Evolutionary conservation across 495 filamentous ascomycete genomes (phyloP), one percentile per base, ranked within the genome.

Genomic region (Podospora pseudopauciseta): DNA sequence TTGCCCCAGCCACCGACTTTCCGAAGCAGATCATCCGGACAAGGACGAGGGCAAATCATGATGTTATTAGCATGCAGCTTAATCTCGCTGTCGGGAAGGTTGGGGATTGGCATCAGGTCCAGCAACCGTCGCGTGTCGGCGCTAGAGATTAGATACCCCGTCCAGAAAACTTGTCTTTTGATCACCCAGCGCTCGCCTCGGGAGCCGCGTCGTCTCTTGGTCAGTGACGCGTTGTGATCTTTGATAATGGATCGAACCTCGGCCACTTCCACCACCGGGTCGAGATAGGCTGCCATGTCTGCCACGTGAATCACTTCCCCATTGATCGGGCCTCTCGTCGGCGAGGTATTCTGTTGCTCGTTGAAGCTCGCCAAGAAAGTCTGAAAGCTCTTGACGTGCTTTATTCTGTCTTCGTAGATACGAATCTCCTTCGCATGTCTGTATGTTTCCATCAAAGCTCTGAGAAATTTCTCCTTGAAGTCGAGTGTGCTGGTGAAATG

Each of bases 241-340:
- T 97, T 94, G 79, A 98, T 90, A 82, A 97, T 88, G 60, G 88
- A 87, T 79, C 97, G 93, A 53, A 97, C 86, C 76, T 96, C 90
- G 15, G 90, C 89, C 30, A 92, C 83, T 80, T 99, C 95, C 32
- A 85, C 82, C 62, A 92, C 86, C 15, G 94, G 93, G 69, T 96
- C 90, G n/a, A 99, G 89, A 57, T 81, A 86, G 26, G 84, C 89
- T 56, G 85, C 84, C 66, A 86, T 83, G 75, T 97, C 95, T 1
- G 88, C 83, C 26, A 99, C 95, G 75, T 92, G 92, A 57, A 97
- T 86, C 27, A 98, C 93, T 76, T 97, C 93, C 49, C 89, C 85
- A 32, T 72, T 82, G 65, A 97, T 86, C 3, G 90, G 86, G 20
- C 82, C 85, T 49, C 90, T 85, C 3, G 78, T 76, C 4, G 73